Evolutionary conservation across 768 basidiomycete species (phyloP).

Genomic region (Mycena leptocephala): DNA sequence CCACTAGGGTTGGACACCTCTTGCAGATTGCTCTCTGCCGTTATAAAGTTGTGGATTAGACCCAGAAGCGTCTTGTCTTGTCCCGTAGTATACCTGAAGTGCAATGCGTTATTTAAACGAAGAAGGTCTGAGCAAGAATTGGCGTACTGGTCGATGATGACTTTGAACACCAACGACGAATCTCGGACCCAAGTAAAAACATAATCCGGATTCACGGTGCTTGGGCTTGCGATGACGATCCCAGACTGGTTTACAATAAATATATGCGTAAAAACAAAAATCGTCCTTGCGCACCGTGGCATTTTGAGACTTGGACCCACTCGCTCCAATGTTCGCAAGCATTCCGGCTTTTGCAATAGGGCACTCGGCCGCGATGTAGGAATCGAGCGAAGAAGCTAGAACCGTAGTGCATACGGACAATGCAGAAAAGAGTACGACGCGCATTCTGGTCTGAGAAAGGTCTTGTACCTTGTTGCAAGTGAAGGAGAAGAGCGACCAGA

Average conservation of each 20-base stretch:
- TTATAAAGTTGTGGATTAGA: constrained; percentile 71
- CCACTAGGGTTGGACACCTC: constrained; percentile 80
- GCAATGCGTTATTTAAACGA: neutral
- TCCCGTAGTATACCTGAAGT: constrained; percentile 58
- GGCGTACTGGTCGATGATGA: constrained; percentile 65
- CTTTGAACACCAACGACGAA: constrained; percentile 80
- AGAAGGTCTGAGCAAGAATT: neutral
- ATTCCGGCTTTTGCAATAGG: constrained; percentile 77
- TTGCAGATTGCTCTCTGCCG: constrained; percentile 69
- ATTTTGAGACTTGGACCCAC: constrained; percentile 68
- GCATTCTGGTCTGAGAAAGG: constrained; percentile 49
- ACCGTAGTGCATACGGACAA: constrained; percentile 45
- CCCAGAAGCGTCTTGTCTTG: constrained; percentile 64
- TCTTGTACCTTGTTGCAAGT: constrained; percentile 23
- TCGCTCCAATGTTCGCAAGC: constrained; percentile 82
- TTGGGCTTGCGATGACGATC: constrained; percentile 73
- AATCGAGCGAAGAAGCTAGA: constrained; percentile 56
- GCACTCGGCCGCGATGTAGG: constrained; percentile 68
- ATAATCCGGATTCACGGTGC: constrained; percentile 70
- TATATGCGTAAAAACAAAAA: constrained; percentile 12
- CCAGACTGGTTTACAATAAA: constrained; percentile 61
- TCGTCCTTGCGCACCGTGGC: constrained; percentile 57
- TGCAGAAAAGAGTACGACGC: constrained; percentile 47
- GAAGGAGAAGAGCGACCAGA: constrained; percentile 6
- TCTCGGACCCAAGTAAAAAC: constrained; percentile 88